Evolutionary conservation across 495 filamentous ascomycete species (phyloP), one percentile per base, ranked within the genome.

Genomic region (Trichoderma parareesei): DNA sequence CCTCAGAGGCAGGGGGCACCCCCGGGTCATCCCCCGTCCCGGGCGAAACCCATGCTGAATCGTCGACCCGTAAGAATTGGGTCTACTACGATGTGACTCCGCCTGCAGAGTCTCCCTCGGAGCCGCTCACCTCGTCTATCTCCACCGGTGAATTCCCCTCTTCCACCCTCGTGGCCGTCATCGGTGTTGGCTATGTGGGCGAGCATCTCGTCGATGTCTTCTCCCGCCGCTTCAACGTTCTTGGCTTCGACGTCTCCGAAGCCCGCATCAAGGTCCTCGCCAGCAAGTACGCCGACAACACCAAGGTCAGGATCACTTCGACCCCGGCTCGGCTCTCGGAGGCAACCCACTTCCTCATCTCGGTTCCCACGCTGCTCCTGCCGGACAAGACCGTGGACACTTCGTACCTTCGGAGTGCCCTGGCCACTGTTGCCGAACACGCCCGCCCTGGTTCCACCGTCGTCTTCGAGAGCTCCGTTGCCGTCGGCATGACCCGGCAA

Each of bases 151-250:
- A 2, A n/a, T 46, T 16, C 43, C 43, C 1, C n/a, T 49, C 27
- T 27, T 27, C 27, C 2, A 27, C 74, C 27, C 6, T 75, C 27
- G 73, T 77, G 9, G 72, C 71, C 33, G 69, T 77, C 38, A 71
- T 77, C 20, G 75, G 75, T 18, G 71, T 74, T 43, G 75, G 75
- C 38, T 77, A 76, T 60, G 74, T 77, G 42, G 75, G 75, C 16
- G 62, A 64, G 18, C 70, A 76, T 49, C 73, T 77, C 55, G 68
- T 74, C 40, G 60, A 65, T 20, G 62, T 55, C 9, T 77, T 77
- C 48, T 70, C 71, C 13, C 60, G 6, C 14, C 60, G 69, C 43
- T 76, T 72, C 65, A 57, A 66, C n/a, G 69, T 74, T 13, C 48
- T 76, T 16, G 75, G 68, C 38, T 77, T 69, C 64, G 75, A 77